phyloP scores from a whole-genome alignment of 768 basidiomycete species.

The Amanita phalloides region DNA sequence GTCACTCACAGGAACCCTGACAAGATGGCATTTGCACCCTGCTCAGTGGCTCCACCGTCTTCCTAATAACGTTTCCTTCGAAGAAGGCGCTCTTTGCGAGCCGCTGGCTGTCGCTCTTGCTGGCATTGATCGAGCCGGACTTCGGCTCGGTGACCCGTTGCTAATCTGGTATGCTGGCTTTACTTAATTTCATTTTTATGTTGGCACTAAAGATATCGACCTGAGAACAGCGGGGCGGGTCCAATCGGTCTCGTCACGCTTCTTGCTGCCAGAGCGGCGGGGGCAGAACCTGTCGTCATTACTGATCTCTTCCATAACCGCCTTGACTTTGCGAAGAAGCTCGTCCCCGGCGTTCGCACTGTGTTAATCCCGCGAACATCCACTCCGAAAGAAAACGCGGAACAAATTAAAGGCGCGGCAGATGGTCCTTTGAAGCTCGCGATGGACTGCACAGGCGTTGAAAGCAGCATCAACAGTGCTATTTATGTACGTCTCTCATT shows the following conservation, averaged over 20 bases:
- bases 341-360: slow-evolving; percentile 48
- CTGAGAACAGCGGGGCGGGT: slow-evolving; percentile 42
- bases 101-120: slow-evolving; percentile 59
- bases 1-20: slow-evolving; percentile 39
- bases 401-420: slow-evolving; percentile 39
- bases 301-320: slow-evolving; percentile 59
- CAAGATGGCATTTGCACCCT: slow-evolving; percentile 57
- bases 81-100: slow-evolving; percentile 60
- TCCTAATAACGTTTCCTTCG: slow-evolving; percentile 50
- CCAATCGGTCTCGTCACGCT: slow-evolving; percentile 57
- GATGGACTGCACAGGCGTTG: slow-evolving; percentile 56
- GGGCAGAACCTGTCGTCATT: slow-evolving; percentile 60
- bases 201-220: background rate
- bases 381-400: slow-evolving; percentile 38
- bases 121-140: slow-evolving; percentile 52
- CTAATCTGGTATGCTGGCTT: slow-evolving; percentile 42
- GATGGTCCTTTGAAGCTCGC: slow-evolving; percentile 38
- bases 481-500: slow-evolving; percentile 31
- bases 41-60: slow-evolving; percentile 60
- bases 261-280: slow-evolving; percentile 55
- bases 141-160: slow-evolving; percentile 54
- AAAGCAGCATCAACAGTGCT: slow-evolving; percentile 51
- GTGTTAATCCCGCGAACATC: slow-evolving; percentile 40
- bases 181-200: background rate
- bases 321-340: slow-evolving; percentile 52